Evolutionary conservation across 352 stramenopile species (phyloP).

Genomic region (Phytophthora macrochlamydospora): DNA sequence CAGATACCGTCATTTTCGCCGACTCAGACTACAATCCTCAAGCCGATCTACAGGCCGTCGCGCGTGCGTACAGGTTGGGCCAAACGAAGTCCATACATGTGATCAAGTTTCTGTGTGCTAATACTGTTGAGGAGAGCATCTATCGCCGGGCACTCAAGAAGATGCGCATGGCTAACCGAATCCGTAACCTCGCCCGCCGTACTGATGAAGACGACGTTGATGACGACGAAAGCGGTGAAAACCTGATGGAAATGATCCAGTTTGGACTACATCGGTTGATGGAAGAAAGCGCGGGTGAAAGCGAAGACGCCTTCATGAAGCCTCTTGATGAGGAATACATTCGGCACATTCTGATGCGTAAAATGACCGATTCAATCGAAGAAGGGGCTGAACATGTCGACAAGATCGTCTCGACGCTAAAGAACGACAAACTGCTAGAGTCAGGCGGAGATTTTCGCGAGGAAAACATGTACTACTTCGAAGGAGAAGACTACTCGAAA

Average conservation of each 20-base stretch:
- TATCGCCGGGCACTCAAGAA: constrained; percentile 74
- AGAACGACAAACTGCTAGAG: constrained; percentile 56
- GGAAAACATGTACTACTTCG: constrained; percentile 89
- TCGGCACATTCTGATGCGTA: constrained; percentile 45
- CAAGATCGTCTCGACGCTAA: constrained; percentile 14
- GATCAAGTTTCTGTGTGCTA: constrained; percentile 76
- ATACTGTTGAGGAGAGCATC: constrained; percentile 83
- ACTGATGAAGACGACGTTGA: constrained; percentile 26
- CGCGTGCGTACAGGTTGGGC: constrained; percentile 69
- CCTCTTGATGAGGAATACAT: constrained; percentile 68
- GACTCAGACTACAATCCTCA: constrained; percentile 86
- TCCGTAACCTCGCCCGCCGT: constrained; percentile 63
- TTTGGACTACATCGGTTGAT: constrained; percentile 79
- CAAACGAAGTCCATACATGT: constrained; percentile 83
- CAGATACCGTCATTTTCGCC: constrained; percentile 83
- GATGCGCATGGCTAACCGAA: constrained; percentile 75
- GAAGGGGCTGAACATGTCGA: constrained; percentile 6
- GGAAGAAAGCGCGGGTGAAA: constrained; percentile 35
- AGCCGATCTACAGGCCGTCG: constrained; percentile 71
- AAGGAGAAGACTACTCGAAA: constrained; percentile 75
- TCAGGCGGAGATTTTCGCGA: constrained; percentile 64
- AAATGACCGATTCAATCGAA: constrained; percentile 11
- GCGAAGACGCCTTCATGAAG: constrained; percentile 41
- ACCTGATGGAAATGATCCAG: constrained; percentile 71
- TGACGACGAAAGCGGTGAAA: constrained; percentile 51